A percentile compares a stretch with the other conserved stretches of the same genome.
Evolutionary conservation across 345 rosid genomes (phyloP).

Genomic region (Syzygium jambos): DNA sequence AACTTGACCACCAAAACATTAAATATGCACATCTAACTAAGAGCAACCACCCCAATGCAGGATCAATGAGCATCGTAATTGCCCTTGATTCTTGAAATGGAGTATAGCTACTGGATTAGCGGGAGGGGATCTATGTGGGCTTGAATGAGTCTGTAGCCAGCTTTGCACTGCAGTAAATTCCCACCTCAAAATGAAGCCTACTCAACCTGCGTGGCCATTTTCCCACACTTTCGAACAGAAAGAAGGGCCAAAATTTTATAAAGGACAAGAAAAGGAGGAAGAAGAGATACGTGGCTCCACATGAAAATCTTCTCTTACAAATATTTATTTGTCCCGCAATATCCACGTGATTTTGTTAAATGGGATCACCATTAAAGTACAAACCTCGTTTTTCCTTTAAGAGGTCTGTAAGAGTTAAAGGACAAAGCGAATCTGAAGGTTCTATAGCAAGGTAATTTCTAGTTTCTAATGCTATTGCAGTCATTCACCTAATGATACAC

Average conservation of each 20-base stretch:
- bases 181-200: neutral
- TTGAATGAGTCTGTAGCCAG: neutral
- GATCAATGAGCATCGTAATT: neutral
- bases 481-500: neutral
- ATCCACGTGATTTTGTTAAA: neutral
- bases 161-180: neutral
- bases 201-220: neutral
- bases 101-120: neutral
- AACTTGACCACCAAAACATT: neutral
- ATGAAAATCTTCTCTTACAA: neutral
- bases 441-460: neutral
- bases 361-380: neutral
- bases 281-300: neutral
- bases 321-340: neutral
- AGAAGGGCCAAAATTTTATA: neutral
- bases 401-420: neutral
- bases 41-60: neutral
- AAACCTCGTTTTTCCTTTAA: neutral
- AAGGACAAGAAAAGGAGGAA: neutral
- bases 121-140: neutral
- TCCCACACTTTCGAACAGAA: neutral
- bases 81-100: neutral
- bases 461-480: neutral
- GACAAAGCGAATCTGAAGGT: neutral
- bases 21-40: neutral